Evolutionary conservation across 345 rosid genomes (phyloP).

Genomic region (Psidium guajava): DNA sequence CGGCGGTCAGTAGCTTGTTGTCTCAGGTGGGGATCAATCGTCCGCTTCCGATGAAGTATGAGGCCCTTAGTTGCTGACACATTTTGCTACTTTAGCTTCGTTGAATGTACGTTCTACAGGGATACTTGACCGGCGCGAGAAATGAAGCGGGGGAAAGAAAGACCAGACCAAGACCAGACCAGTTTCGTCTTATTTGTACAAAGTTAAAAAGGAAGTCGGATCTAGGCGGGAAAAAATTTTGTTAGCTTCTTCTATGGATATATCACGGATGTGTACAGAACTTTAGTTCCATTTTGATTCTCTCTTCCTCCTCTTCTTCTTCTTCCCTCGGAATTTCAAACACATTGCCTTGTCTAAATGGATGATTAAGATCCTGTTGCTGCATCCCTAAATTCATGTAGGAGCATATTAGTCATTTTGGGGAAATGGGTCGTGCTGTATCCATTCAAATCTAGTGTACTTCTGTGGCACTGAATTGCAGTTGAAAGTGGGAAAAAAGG

Average conservation of each 20-base stretch:
- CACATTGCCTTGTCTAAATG: neutral
- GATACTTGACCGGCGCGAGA: neutral
- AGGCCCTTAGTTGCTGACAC: constrained; percentile 75
- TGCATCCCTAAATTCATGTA: neutral
- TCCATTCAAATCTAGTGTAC: neutral
- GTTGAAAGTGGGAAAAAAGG: neutral
- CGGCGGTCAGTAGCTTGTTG: constrained; percentile 64
- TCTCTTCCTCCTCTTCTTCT: neutral
- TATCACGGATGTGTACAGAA: constrained; percentile 27
- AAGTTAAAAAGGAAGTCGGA: constrained; percentile 1
- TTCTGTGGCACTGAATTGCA: neutral
- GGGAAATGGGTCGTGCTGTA: neutral
- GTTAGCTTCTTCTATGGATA: constrained; percentile 16
- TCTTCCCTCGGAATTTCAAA: neutral
- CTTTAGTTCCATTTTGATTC: neutral
- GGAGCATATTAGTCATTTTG: neutral
- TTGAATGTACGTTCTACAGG: neutral
- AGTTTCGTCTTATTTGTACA: constrained; percentile 14
- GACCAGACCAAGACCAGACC: neutral
- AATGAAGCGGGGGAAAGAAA: neutral
- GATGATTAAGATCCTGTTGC: neutral
- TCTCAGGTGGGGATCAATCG: constrained; percentile 69
- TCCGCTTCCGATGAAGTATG: constrained; percentile 69
- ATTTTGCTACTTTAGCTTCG: neutral
- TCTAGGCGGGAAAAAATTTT: constrained; percentile 42